These are phyloP conservation scores for Dactylonectria estremocensis DNA, from an alignment of 2,329 filamentous ascomycete species.

Conservation along the genomic window DNA sequence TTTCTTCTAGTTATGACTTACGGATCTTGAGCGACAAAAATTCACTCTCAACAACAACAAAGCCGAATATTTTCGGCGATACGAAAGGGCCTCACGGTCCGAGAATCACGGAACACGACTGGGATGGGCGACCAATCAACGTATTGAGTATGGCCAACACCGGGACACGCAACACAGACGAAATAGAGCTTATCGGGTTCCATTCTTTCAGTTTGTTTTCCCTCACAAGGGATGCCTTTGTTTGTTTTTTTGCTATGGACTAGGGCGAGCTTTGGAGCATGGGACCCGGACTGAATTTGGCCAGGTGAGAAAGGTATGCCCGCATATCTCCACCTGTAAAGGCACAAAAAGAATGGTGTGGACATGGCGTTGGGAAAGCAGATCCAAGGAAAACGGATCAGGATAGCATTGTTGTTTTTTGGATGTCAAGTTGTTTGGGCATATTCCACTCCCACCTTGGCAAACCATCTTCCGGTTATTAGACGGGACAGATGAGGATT, in stretches of 20 bases:
- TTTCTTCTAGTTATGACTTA: conserved; percentile 10
- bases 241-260: neutral
- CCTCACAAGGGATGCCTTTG: neutral
- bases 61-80: conserved; percentile 30
- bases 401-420: conserved; percentile 7
- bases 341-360: conserved; percentile 40
- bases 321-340: conserved; percentile 33
- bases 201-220: conserved; percentile 1
- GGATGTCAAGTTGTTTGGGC: neutral
- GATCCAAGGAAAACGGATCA: conserved; percentile 39
- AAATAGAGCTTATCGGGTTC: conserved; percentile 22
- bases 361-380: conserved; percentile 38
- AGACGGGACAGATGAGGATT: neutral
- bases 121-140: conserved; percentile 16
- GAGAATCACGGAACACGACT: conserved; percentile 34
- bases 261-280: neutral
- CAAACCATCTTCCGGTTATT: neutral
- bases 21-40: conserved; percentile 6
- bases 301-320: neutral
- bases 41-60: conserved; percentile 34
- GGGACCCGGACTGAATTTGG: neutral
- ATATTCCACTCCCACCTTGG: conserved; percentile 1
- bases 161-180: conserved; percentile 3
- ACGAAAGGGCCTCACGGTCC: conserved; percentile 41
- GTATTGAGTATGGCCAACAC: conserved; percentile 13